A percentile compares a stretch with the other conserved stretches of the same genome.
Evolutionary conservation across 805 yeast species (phyloP).

Genomic region (Wickerhamomyces bovis): DNA sequence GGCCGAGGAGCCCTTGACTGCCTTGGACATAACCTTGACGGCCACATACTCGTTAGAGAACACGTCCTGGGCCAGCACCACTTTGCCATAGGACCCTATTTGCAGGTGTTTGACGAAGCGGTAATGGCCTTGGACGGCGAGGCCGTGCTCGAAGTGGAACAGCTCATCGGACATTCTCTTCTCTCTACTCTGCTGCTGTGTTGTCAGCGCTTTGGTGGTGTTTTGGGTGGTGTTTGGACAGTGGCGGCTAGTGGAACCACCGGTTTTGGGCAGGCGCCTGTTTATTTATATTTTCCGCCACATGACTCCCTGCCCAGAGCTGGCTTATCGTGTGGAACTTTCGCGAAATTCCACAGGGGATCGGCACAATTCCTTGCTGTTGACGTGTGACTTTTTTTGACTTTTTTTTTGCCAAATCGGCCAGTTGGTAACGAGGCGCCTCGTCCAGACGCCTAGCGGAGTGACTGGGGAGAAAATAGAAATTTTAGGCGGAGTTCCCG

Average conservation of each 20-base stretch:
- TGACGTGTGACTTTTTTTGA: background rate
- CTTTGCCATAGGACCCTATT: constrained; percentile 56
- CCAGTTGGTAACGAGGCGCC: too few species aligned
- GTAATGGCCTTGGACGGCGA: constrained; percentile 2
- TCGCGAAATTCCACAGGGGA: background rate
- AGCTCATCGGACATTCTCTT: constrained; percentile 4
- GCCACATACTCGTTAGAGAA: constrained; percentile 36
- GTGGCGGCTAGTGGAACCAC: background rate
- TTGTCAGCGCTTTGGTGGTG: background rate
- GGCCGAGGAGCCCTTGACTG: constrained; percentile 31
- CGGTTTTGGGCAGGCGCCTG: background rate
- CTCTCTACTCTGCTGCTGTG: background rate
- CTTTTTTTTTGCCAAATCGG: too few species aligned
- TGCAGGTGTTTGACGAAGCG: constrained; percentile 11
- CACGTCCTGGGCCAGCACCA: constrained; percentile 44
- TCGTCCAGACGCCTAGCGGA: too few species aligned
- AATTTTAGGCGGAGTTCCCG: background rate
- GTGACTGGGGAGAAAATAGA: background rate
- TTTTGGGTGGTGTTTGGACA: background rate
- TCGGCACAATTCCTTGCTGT: background rate
- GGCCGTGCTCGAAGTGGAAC: constrained; percentile 4
- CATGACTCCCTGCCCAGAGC: background rate
- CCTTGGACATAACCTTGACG: constrained; percentile 46
- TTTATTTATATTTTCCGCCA: background rate
- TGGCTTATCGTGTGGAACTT: background rate